A percentile compares a stretch with the other conserved stretches of the same genome.
Evolutionary conservation across 108 stramenopile genomes (phyloP).

Genomic region (Pinguiococcus pyrenoidosus): DNA sequence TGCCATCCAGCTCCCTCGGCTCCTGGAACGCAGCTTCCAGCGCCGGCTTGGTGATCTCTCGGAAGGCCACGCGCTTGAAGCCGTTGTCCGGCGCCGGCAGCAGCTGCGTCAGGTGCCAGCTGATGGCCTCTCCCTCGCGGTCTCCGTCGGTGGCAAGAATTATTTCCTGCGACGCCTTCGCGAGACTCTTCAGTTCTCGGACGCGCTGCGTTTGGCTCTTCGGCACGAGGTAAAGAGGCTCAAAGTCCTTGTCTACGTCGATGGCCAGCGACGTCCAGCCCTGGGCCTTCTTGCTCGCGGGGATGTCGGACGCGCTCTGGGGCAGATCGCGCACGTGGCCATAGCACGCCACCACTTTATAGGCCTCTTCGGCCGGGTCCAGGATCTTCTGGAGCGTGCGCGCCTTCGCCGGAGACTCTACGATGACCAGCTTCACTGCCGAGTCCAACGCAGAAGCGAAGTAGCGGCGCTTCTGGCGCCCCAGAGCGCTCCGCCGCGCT

Average conservation of each 20-base stretch:
- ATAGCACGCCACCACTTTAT: conserved; percentile 26
- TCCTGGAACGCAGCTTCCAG: conserved; percentile 24
- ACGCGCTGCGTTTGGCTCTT: conserved; percentile 32
- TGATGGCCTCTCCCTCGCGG: conserved; percentile 75
- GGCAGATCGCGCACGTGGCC: conserved; percentile 34
- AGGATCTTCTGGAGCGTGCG: conserved; percentile 26
- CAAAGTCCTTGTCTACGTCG: conserved; percentile 41
- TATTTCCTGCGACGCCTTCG: conserved; percentile 14
- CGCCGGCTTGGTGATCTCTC: conserved; percentile 55
- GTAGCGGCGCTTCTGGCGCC: too few species aligned
- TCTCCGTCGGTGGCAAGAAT: conserved; percentile 68
- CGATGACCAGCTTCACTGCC: conserved; percentile 31
- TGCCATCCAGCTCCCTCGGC: conserved; percentile 22
- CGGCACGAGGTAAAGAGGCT: conserved; percentile 43
- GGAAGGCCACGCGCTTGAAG: conserved; percentile 57
- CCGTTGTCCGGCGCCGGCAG: conserved; percentile 30
- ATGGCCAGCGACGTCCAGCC: conserved; percentile 9
- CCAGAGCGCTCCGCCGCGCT: too few species aligned
- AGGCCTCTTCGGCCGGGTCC: background rate
- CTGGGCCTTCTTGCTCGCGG: conserved; percentile 9
- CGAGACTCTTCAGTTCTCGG: conserved; percentile 11
- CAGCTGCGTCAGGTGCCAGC: conserved; percentile 49
- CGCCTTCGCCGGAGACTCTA: conserved; percentile 44
- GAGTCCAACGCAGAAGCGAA: too few species aligned
- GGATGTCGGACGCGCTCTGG: background rate